Conservation (phyloP, 78 protist species). For the Dictyostelium intermedium region DNA sequence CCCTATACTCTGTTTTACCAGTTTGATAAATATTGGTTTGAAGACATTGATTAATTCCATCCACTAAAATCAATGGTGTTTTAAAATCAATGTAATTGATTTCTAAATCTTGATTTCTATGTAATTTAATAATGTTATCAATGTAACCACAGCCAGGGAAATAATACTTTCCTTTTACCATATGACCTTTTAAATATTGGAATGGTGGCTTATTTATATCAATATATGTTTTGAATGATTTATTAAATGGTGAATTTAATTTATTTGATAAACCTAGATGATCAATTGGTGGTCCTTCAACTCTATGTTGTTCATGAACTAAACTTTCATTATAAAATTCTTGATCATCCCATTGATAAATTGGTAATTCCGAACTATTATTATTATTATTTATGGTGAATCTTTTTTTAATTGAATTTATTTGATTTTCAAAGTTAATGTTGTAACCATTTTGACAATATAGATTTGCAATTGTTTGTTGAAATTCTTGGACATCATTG, state of each 20-base stretch:
- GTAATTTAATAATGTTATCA: background rate
- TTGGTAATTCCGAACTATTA: background rate
- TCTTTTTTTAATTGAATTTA: too few relatives aligned
- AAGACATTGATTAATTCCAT: background rate
- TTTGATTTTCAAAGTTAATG: too few relatives aligned
- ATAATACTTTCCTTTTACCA: too few relatives aligned
- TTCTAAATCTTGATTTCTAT: background rate
- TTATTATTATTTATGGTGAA: background rate
- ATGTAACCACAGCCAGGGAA: background rate
- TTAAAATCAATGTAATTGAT: background rate
- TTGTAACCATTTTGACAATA: too few relatives aligned
- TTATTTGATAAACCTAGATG: background rate
- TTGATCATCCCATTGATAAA: conserved; percentile 22
- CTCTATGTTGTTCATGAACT: too few relatives aligned
- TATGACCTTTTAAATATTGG: background rate
- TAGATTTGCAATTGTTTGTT: too few relatives aligned
- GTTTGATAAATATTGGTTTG: background rate
- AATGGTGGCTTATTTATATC: background rate
- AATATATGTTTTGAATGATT: background rate
- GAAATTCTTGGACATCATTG: too few relatives aligned
- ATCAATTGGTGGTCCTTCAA: background rate
- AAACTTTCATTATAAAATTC: too few relatives aligned
- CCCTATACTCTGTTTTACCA: background rate
- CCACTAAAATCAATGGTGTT: background rate
- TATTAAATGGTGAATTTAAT: background rate